These are phyloP conservation scores for Purpureocillium lavendulum DNA, from an alignment of 2,329 filamentous ascomycete genomes.

Conservation along the genomic window DNA sequence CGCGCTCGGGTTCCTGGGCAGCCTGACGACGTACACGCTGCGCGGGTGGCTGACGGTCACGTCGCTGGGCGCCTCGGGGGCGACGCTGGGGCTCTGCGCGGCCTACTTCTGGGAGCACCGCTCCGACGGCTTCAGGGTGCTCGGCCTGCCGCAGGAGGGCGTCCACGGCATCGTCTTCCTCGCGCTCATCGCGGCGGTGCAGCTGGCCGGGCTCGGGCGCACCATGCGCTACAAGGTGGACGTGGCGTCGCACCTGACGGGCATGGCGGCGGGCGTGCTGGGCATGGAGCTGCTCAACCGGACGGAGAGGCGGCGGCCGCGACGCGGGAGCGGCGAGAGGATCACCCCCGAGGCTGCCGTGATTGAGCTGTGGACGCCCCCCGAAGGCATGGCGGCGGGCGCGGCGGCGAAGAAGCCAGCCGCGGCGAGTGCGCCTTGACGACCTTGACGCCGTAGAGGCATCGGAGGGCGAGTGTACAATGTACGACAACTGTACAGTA, in stretches of 20 bases:
- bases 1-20: slow-evolving; percentile 48
- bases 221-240: slow-evolving; percentile 35
- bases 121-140: slow-evolving; percentile 46
- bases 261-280: slow-evolving; percentile 37
- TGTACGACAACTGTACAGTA: too few species aligned
- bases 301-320: slow-evolving; percentile 7
- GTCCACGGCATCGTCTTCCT: slow-evolving; percentile 47
- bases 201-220: slow-evolving; percentile 38
- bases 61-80: slow-evolving; percentile 60
- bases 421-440: too few species aligned
- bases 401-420: neutral
- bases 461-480: too few species aligned
- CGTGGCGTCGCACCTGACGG: slow-evolving; percentile 43
- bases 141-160: slow-evolving; percentile 49
- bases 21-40: slow-evolving; percentile 42
- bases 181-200: slow-evolving; percentile 39
- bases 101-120: slow-evolving; percentile 55
- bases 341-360: slow-evolving; percentile 6
- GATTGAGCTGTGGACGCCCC: slow-evolving; percentile 7
- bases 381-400: neutral
- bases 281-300: slow-evolving; percentile 27
- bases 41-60: slow-evolving; percentile 36
- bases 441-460: neutral
- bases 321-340: slow-evolving; percentile 8
- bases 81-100: slow-evolving; percentile 50